Evolutionary conservation across 331 rosid genomes (phyloP), one percentile per base, ranked within the genome.

Genomic region (Arachis monticola): DNA sequence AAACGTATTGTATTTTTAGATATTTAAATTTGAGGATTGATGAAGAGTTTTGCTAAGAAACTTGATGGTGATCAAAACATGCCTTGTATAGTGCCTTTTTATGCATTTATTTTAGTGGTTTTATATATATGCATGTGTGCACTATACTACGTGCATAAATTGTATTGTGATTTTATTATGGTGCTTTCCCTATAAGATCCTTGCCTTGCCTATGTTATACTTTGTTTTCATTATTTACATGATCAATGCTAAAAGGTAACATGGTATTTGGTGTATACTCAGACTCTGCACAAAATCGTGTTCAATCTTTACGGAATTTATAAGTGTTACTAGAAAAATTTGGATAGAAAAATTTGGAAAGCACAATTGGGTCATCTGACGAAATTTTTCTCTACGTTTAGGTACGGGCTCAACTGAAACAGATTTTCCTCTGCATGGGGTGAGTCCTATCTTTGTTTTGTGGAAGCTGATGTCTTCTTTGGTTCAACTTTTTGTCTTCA

Each of bases 381-480:
- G 71, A 35, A 73, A 31, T 14, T 69, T 69, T 60, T 80, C 58
- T 77, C 42, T 32, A 50, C 74, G 76, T 84, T 80, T 87, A 93
- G 98, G 99, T 94, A 9, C 88, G 93, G 10, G 48, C 77, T 67
- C 97, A 90, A 77, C 44, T 94, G 66, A 94, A 89, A 88, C 83
- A 87, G 74, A 90, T 94, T 69, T 94, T 94, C 83, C 87, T 79
- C 12, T 92, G 85, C 67, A 92, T 94, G 99, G 99, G 97, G 98
- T 93, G 79, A 80, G 90, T 72, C 56, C 53, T 56, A n/a, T 69
- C 52, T 75, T 64, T 82, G 68, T 81, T 66, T 53, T 70, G 41
- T 73, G 48, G 58, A 47, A 50, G 51, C 64, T 44, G 35, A 10
- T 48, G 67, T 77, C 70, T 70, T 74, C 65, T 77, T 53, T 74